Conservation (phyloP, 192 early-diverging fungal species). For the Oehlia diaphana region DNA sequence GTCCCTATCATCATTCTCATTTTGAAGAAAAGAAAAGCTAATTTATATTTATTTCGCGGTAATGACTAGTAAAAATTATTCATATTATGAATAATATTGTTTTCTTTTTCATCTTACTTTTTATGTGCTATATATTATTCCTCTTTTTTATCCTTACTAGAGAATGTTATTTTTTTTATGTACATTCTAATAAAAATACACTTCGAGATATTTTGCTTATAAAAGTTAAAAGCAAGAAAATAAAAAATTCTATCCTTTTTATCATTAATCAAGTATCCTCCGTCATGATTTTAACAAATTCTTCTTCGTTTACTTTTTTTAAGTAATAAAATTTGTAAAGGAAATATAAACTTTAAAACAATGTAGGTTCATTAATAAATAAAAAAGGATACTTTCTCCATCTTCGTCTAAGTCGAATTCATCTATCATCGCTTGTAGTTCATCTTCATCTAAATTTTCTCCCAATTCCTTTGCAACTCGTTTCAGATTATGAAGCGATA, state of each 20-base stretch:
- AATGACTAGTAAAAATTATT: background rate
- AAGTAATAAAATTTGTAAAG: background rate
- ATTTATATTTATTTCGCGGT: background rate
- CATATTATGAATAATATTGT: background rate
- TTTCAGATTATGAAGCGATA: conserved; percentile 64
- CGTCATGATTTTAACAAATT: conserved; percentile 83
- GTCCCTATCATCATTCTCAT: background rate
- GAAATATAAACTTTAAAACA: background rate
- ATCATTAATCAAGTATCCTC: conserved; percentile 34
- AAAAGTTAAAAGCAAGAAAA: too few species aligned
- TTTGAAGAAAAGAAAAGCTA: background rate
- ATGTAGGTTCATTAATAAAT: background rate
- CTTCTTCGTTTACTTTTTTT: conserved; percentile 72
- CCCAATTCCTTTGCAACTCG: conserved; percentile 81
- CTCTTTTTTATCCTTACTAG: background rate
- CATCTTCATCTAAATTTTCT: conserved; percentile 77
- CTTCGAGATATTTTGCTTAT: background rate
- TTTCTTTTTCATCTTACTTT: background rate
- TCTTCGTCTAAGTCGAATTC: conserved; percentile 87
- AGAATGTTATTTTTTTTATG: background rate
- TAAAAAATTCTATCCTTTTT: background rate
- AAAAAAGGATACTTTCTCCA: conserved; percentile 67
- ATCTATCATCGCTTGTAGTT: conserved; percentile 85
- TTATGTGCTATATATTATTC: too few species aligned
- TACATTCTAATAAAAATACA: background rate